Evolutionary conservation across 2,329 filamentous ascomycete genomes (phyloP).

Genomic region (Lachnellula occidentalis): DNA sequence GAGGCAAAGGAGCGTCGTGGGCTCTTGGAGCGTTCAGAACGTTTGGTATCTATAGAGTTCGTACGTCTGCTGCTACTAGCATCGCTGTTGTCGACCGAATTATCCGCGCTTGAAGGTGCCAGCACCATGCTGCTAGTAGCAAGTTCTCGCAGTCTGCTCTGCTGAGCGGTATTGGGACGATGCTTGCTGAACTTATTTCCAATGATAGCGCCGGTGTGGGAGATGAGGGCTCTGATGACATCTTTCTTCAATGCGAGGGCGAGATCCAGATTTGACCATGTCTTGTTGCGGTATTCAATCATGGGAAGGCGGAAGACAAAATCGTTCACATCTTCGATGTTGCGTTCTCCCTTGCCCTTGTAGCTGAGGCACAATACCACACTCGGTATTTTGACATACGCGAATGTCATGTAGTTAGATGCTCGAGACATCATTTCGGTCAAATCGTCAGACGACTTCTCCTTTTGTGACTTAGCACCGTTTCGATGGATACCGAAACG

Average conservation of each 20-base stretch:
- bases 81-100: conserved; percentile 30
- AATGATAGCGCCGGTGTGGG: conserved; percentile 91
- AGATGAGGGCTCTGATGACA: conserved; percentile 87
- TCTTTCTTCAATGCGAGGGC: conserved; percentile 91
- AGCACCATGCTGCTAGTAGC: conserved; percentile 54
- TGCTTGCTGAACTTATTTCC: conserved; percentile 95
- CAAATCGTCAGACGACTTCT: conserved; percentile 75
- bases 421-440: conserved; percentile 95
- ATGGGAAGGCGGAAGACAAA: conserved; percentile 94
- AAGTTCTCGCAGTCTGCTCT: conserved; percentile 73
- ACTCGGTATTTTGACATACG: conserved; percentile 89
- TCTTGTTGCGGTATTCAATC: conserved; percentile 97
- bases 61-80: conserved; percentile 22
- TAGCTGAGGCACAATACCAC: conserved; percentile 94
- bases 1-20: conserved; percentile 28
- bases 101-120: conserved; percentile 26
- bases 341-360: conserved; percentile 92
- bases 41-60: conserved; percentile 20
- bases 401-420: conserved; percentile 95
- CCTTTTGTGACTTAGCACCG: conserved; percentile 47
- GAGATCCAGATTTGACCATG: conserved; percentile 95
- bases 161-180: conserved; percentile 73
- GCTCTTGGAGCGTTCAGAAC: conserved; percentile 26
- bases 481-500: conserved; percentile 49
- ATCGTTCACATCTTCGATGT: conserved; percentile 93